Conservation (phyloP, 768 basidiomycete genomes). For the Galerina sulciceps region DNA sequence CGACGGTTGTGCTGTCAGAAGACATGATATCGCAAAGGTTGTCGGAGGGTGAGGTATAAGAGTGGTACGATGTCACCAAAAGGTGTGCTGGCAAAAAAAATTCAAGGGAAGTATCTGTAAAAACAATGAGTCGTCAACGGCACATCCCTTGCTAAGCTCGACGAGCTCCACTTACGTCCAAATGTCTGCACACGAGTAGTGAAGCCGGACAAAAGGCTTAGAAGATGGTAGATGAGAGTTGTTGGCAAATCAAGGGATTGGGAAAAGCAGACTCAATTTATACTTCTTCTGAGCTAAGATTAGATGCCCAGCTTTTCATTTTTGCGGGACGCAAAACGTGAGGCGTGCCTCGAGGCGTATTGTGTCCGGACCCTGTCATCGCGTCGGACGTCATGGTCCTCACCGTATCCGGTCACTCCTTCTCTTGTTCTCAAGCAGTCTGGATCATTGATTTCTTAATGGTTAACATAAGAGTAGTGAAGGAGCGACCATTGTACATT, state of each 20-base stretch:
- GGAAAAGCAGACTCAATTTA: conserved; percentile 24
- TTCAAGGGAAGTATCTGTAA: not conserved
- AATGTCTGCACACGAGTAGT: no score
- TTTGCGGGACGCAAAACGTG: conserved; percentile 34
- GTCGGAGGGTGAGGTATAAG: not conserved
- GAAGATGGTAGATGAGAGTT: conserved; percentile 14
- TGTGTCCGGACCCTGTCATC: conserved; percentile 4
- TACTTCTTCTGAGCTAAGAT: conserved; percentile 18
- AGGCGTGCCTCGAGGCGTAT: conserved; percentile 55
- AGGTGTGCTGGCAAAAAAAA: not conserved
- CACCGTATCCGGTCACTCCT: not conserved
- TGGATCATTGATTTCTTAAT: not conserved
- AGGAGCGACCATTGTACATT: not conserved
- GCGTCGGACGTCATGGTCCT: conserved; percentile 1
- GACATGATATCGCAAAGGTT: not conserved
- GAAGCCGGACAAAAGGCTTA: not conserved
- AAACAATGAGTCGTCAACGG: not conserved
- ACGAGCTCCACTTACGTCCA: no score
- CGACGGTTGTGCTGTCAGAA: not conserved
- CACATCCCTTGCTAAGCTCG: no score
- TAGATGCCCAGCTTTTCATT: conserved; percentile 24
- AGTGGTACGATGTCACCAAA: not conserved
- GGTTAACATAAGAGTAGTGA: not conserved
- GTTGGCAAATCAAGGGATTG: conserved; percentile 17
- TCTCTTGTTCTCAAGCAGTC: not conserved